Percentiles rank a stretch among this genome's conserved stretches.
phyloP scores from a whole-genome alignment of 2,329 filamentous ascomycete genomes.

The Penicillium sp. region DNA sequence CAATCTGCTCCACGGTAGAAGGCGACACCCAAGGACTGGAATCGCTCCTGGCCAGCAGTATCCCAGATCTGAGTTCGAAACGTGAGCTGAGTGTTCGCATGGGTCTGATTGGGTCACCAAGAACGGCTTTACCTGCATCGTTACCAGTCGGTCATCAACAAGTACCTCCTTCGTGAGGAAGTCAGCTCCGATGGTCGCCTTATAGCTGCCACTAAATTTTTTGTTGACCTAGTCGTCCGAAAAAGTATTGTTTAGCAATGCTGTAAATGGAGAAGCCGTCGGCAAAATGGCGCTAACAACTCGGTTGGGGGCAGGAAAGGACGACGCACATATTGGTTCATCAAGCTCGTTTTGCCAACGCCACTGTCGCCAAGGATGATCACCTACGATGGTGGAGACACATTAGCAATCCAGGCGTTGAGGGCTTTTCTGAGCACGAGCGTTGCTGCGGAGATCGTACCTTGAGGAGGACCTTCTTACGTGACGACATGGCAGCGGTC shows the following conservation, averaged over 20 bases:
- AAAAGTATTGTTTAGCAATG: constrained; percentile 15
- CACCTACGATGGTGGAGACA: constrained; percentile 61
- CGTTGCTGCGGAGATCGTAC: constrained; percentile 48
- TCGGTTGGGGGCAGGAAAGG: constrained; percentile 3
- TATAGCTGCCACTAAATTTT: constrained; percentile 99
- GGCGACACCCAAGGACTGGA: constrained; percentile 93
- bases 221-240: constrained; percentile 79
- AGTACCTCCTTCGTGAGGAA: constrained; percentile 97
- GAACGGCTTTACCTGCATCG: constrained; percentile 74
- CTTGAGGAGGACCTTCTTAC: constrained; percentile 90
- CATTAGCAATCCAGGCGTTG: constrained; percentile 9
- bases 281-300: constrained; percentile 5
- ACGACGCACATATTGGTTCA: constrained; percentile 98
- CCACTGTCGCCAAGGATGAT: constrained; percentile 99
- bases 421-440: constrained; percentile 5
- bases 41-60: constrained; percentile 93
- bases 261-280: constrained; percentile 11
- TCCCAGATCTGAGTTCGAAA: constrained; percentile 74
- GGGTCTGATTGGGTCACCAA: not conserved
- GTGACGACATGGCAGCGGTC: constrained; percentile 61
- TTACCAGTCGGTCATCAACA: constrained; percentile 94
- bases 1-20: constrained; percentile 98
- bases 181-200: constrained; percentile 97
- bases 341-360: constrained; percentile 98
- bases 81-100: constrained; percentile 7